These are phyloP conservation scores for Xylaria flabelliformis DNA, from an alignment of 495 filamentous ascomycete genomes.

Conservation along the genomic window DNA sequence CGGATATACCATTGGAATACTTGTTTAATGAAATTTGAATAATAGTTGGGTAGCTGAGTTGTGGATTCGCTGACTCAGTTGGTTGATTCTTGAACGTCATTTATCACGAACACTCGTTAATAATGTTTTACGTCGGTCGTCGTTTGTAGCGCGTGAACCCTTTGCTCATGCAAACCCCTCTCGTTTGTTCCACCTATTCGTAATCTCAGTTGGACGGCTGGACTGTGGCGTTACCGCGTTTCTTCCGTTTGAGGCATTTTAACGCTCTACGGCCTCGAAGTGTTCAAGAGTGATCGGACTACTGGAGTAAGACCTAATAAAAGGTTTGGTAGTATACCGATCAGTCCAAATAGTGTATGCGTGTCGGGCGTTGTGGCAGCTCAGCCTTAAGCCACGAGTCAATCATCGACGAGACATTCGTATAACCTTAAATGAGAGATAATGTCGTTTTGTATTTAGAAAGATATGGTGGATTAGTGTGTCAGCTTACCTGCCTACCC, in stretches of 20 bases:
- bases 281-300: not conserved
- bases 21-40: not conserved
- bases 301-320: not conserved
- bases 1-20: constrained; percentile 18
- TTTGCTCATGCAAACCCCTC: not conserved
- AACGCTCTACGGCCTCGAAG: not conserved
- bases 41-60: not conserved
- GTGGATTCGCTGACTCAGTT: not conserved
- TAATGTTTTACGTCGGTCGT: not conserved
- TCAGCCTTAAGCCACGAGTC: not conserved
- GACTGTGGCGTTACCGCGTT: not conserved
- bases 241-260: constrained; percentile 4
- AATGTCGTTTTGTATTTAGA: not conserved
- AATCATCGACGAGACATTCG: not conserved
- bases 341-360: not conserved
- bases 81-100: not conserved
- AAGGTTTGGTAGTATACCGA: not conserved
- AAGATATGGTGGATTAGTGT: not conserved
- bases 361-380: not conserved
- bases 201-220: not conserved
- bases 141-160: not conserved
- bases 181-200: not conserved
- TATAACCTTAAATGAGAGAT: not conserved
- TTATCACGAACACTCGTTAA: not conserved
- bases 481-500: not conserved